Base-by-base conservation (phyloP, 768 basidiomycete genomes). In the Suillus cothurnatus region DNA sequence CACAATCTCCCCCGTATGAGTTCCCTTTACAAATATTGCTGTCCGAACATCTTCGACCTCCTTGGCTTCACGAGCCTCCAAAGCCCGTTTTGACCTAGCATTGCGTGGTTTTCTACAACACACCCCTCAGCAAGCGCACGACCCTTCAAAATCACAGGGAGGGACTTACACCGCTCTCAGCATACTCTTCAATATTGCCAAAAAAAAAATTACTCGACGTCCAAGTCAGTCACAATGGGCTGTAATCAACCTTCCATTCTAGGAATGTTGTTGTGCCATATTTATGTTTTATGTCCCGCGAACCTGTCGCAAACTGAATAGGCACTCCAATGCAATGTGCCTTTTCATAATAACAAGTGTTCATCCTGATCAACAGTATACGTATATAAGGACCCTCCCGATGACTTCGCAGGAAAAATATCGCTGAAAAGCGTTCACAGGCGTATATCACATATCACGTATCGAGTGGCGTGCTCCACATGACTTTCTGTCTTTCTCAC, bases 21-120 rank as follows among this genome's bases (percentile, higher is more conserved):
- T 92, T 12, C 96, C 95, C 68, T 90, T 87, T 31, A 97, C 94
- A 75, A 99, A 97, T 64, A 99, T 85, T 14, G 90, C 90, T 26
- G 89, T 94, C 69, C 95, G 88, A 41, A 88, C 83, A 73, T 93
- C 94, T 78, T 96, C 95, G 63, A 97, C 83, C 70, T 95, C 89
- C 74, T 97, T 96, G 1, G 97, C 88, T 71, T 91, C 91, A 14
- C 95, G 86, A 41, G 91, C 92, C 36, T 93, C 92, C 70, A 96
- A 71, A 0, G 86, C 96, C 66, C 97, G 85, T 79, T 99, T 99
- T 17, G 92, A 92, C 41, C 97, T 88, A 7, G 97, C 96, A 84
- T 97, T 98, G 83, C 92, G 94, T 26, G 97, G 94, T 82, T 97
- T 98, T 72, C 89, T 91, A 61, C 11, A 45, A 17, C 11, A 63